Percentiles rank a stretch among this genome's conserved stretches.
These are phyloP conservation scores for Teratosphaeria zuluensis DNA, from an alignment of 2,329 filamentous ascomycete genomes.

Conservation along the genomic window DNA sequence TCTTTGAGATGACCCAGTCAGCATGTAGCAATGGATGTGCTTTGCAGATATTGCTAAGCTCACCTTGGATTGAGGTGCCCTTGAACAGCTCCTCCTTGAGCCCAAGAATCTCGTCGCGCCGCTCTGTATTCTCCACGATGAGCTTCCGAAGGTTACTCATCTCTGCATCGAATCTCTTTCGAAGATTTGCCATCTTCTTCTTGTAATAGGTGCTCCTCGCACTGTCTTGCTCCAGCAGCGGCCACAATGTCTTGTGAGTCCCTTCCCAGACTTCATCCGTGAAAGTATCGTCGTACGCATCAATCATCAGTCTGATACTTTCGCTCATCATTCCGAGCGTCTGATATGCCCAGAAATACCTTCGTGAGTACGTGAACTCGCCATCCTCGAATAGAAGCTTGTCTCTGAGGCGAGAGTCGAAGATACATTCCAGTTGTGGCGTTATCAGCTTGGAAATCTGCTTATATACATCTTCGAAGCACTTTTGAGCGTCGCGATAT, in stretches of 20 bases:
- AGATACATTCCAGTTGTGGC: slow-evolving; percentile 51
- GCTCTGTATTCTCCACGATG: slow-evolving; percentile 43
- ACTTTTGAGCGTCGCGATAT: slow-evolving; percentile 50
- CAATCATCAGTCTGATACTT: slow-evolving; percentile 48
- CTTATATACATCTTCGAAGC: slow-evolving; percentile 48
- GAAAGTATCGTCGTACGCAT: slow-evolving; percentile 49
- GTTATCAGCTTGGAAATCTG: slow-evolving; percentile 50
- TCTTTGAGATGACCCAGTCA: slow-evolving; percentile 18
- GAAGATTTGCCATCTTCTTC: slow-evolving; percentile 38
- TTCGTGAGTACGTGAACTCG: slow-evolving; percentile 50
- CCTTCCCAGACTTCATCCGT: slow-evolving; percentile 46
- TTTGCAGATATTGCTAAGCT: not conserved
- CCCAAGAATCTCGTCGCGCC: slow-evolving; percentile 46
- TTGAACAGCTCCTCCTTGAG: slow-evolving; percentile 54
- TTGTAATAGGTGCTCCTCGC: slow-evolving; percentile 40
- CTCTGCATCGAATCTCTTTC: slow-evolving; percentile 42
- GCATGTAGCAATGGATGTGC: not conserved
- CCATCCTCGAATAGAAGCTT: slow-evolving; percentile 52
- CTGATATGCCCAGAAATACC: slow-evolving; percentile 54
- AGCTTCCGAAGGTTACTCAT: slow-evolving; percentile 41
- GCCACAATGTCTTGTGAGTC: slow-evolving; percentile 46
- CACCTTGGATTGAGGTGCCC: slow-evolving; percentile 50
- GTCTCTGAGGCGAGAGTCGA: slow-evolving; percentile 46
- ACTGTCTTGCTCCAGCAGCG: slow-evolving; percentile 39
- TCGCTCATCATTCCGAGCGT: slow-evolving; percentile 52